Base-by-base conservation (phyloP, 306 rosid species). In the Gleditsia sinensis region DNA sequence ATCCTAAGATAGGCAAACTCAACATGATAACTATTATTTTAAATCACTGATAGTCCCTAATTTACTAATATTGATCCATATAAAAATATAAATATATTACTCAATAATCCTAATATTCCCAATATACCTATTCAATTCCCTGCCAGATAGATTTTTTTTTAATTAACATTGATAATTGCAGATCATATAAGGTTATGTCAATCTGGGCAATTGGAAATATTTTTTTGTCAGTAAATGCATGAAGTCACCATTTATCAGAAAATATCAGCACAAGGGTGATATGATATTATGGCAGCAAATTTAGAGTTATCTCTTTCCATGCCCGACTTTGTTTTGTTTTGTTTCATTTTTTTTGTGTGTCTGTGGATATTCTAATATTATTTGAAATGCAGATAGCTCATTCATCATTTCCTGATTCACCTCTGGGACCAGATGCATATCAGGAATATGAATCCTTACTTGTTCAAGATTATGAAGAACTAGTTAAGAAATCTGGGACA, bases 381-480 rank as follows among this genome's bases (percentile, higher is more conserved):
- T 62, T 81, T 33, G 55, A 68, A 81, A 55, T 74, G 84, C 94
- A 91, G 97, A 74, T 85, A 57, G 86, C 92, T 80, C 97, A 91
- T 81, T 85, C 92, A 42, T 74, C 79, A 57, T 94, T 78, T 86
- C 92, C 96, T 57, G 97, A 91, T 85, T 94, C 94, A 55, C 98
- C 97, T 71, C 81, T 94, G 82, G 97, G 98, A 71, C 91, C 98
- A 56, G 97, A 91, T 86, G 98, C 97, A 64, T 94, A 82, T 84
- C 86, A 64, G 84, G 97, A 94, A 81, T 94, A 94, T 59, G 97
- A 91, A 81, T 88, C 96, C 65, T 89, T 94, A 71, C 89, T 94
- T 56, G 72, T 88, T 82, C 98, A 93, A 89, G 98, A 93, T 85
- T 93, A 88, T 63, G 94, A 93, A 77, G 97, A 93, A 73, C 86